A percentile compares a stretch with the other conserved stretches of the same genome.
Evolutionary conservation across 1,284 basidiomycete species (phyloP).

Genomic region (Amylostereum areolatum): DNA sequence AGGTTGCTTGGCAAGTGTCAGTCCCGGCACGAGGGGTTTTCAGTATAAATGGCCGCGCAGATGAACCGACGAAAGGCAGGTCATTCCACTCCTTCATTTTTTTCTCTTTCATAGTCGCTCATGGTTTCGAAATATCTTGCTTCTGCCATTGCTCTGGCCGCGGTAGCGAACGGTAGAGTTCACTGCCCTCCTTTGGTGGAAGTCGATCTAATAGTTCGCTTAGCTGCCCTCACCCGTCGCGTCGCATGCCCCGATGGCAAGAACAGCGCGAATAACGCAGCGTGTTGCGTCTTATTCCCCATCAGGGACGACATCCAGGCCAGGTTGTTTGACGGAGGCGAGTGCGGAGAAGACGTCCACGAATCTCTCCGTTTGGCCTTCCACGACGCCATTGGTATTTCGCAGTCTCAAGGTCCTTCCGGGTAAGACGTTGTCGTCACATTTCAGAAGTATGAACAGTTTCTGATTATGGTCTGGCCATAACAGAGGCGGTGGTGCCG

Average conservation of each 20-base stretch:
- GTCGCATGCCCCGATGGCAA: conserved; percentile 27
- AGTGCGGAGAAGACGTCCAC: conserved; percentile 35
- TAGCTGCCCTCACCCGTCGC: conserved; percentile 21
- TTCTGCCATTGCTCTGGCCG: conserved; percentile 4
- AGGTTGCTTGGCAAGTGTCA: too few relatives aligned
- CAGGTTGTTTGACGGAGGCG: conserved; percentile 30
- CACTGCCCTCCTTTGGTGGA: not conserved
- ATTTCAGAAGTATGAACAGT: not conserved
- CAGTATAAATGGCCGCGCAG: too few relatives aligned
- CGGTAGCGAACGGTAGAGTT: conserved; percentile 6
- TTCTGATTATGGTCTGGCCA: too few relatives aligned
- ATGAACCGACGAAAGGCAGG: too few relatives aligned
- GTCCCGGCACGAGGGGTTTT: too few relatives aligned
- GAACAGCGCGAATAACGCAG: conserved; percentile 25
- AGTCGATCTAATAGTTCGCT: not conserved
- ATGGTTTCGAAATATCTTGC: conserved; percentile 8
- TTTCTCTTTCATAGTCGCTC: too few relatives aligned
- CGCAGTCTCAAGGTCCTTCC: conserved; percentile 14
- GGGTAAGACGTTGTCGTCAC: not conserved
- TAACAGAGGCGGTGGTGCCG: conserved; percentile 15
- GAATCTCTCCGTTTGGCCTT: conserved; percentile 34
- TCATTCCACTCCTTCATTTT: too few relatives aligned
- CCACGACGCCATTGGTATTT: conserved; percentile 37
- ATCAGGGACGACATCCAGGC: conserved; percentile 27
- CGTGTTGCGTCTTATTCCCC: conserved; percentile 29